Evolutionary conservation across 1,284 basidiomycete species (phyloP), one percentile per base, ranked within the genome.

Genomic region (Sanghuangporus sanghuang): DNA sequence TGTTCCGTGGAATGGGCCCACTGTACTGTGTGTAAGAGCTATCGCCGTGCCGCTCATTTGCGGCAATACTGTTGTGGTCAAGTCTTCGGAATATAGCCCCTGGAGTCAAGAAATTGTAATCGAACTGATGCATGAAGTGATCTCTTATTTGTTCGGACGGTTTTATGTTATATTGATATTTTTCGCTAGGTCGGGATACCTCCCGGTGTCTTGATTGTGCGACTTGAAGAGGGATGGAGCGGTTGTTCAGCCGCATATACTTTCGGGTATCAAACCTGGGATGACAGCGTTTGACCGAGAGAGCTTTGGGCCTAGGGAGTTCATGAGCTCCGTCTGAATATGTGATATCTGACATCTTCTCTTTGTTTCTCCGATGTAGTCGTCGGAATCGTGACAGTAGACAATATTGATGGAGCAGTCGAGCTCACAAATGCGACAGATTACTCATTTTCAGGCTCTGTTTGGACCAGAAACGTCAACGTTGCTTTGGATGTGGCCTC

Each of bases 11-110:
- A 84, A 85, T 67, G 78, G 77, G 5, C 80, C 84, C 0, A 68
- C 80, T 9, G 68, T 69, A 0, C 73, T 86, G n/a, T 70, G 79
- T 0, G 65, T 85, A 2, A 75, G 85, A 12, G 81, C 85, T 0
- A 74, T 85, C 44, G 74, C 78, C 3, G 74, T 82, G 11, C 83
- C 86, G 0, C 74, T 89, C 23, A 75, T 87, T 3, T 84, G 83
- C 38, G 87, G 86, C 2, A 89, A 89, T 72, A 85, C 85, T 0
- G 81, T 85, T 2, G 78, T 90, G 0, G 68, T 88, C 44, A 86
- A 86, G 68, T 79, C 81, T 6, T 85, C 84, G 0, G 86, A 89
- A 68, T 73, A 75, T 59, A 81, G 79, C 52, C 86, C 87, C 0
- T 73, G 78, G 3, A 78, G 75, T 7, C 83, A 86, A 65, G 72